Conservation (phyloP, 306 rosid species). For the Quercus robur region DNA sequence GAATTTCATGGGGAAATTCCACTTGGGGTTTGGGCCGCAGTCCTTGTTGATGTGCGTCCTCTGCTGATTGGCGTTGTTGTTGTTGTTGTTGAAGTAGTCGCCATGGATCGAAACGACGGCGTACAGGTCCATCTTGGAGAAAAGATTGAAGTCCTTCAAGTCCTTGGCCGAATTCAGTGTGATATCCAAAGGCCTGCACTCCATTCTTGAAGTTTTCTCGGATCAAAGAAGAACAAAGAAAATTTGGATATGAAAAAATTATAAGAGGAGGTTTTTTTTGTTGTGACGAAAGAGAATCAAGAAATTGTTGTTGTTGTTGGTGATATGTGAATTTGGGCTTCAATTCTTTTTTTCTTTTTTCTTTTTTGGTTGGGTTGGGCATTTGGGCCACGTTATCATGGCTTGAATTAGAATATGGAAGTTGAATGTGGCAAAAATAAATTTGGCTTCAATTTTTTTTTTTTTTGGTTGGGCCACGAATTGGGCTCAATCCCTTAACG, state of each 20-base stretch:
- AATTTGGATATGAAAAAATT: not conserved
- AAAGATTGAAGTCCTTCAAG: conserved; percentile 18
- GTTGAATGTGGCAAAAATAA: too few species aligned
- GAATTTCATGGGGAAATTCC: conserved; percentile 40
- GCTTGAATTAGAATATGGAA: too few species aligned
- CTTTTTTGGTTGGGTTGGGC: too few species aligned
- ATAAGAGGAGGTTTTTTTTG: too few species aligned
- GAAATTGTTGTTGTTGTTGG: not conserved
- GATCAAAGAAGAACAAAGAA: not conserved
- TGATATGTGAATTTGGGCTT: not conserved
- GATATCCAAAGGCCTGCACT: conserved; percentile 39
- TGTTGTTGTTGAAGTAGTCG: not conserved
- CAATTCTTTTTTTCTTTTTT: too few species aligned
- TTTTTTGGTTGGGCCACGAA: too few species aligned
- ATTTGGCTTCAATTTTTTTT: too few species aligned
- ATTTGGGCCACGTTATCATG: too few species aligned
- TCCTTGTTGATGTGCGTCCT: conserved; percentile 36
- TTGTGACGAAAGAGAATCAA: not conserved
- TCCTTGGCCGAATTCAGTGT: conserved; percentile 30
- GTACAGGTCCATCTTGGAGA: conserved; percentile 58
- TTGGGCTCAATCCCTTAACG: too few species aligned
- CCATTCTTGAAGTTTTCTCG: conserved; percentile 23
- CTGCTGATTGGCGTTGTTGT: conserved; percentile 2
- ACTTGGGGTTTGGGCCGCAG: conserved; percentile 36
- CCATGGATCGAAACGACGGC: conserved; percentile 44